These are phyloP conservation scores for Alternaria brassicicola DNA, from an alignment of 2,329 filamentous ascomycete genomes.

Conservation along the genomic window DNA sequence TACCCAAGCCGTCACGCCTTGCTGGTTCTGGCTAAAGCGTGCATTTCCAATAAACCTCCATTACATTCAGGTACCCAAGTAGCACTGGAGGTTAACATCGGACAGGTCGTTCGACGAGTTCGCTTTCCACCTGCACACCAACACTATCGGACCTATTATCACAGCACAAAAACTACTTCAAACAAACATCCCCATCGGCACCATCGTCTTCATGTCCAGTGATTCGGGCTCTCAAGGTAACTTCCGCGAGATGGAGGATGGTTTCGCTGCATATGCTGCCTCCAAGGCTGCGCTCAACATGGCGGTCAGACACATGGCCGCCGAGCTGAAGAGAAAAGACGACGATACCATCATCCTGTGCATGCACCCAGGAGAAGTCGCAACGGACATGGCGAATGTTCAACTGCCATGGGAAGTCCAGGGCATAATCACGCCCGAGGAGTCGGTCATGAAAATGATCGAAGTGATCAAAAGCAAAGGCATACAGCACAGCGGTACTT, in stretches of 20 bases:
- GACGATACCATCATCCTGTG: conserved; percentile 59
- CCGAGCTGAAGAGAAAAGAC: conserved; percentile 59
- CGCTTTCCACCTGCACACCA: conserved; percentile 62
- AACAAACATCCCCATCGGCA: conserved; percentile 55
- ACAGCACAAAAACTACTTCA: conserved; percentile 60
- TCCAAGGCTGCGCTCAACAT: conserved; percentile 65
- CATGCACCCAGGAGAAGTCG: conserved; percentile 64
- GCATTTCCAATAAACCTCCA: conserved; percentile 21
- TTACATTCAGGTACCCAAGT: background rate
- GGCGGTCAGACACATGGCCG: conserved; percentile 62
- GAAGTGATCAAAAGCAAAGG: conserved; percentile 58
- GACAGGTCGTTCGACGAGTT: conserved; percentile 60
- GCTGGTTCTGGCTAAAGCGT: conserved; percentile 28
- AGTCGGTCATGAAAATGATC: conserved; percentile 59
- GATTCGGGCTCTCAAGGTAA: conserved; percentile 60
- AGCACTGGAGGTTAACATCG: conserved; percentile 9
- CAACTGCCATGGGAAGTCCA: conserved; percentile 59
- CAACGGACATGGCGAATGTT: conserved; percentile 62
- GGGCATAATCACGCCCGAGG: conserved; percentile 58
- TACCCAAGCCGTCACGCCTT: conserved; percentile 20
- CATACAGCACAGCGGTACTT: conserved; percentile 59
- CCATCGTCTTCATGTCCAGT: conserved; percentile 62
- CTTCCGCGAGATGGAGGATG: conserved; percentile 63
- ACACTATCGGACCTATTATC: conserved; percentile 65
- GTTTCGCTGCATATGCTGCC: conserved; percentile 63